phyloP scores from a whole-genome alignment of 768 basidiomycete species.

The Tricholoma sp. region DNA sequence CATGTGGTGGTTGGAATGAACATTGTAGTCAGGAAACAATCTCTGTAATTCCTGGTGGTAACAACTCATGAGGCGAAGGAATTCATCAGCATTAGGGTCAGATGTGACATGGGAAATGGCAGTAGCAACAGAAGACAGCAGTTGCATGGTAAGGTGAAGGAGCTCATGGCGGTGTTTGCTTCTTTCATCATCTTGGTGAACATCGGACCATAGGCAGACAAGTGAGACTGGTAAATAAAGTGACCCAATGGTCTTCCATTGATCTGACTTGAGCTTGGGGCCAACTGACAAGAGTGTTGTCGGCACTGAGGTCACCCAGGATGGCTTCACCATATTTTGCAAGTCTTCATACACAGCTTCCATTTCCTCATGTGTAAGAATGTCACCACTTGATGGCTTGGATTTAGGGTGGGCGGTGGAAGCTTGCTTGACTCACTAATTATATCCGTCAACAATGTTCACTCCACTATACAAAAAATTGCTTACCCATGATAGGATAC shows the following conservation, averaged over 20 bases:
- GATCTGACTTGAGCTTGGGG: conserved; percentile 28
- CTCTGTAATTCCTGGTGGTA: conserved; percentile 15
- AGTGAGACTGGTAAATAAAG: conserved; percentile 34
- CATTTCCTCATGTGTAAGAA: conserved; percentile 8
- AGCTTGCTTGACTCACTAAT: not conserved
- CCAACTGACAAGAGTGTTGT: conserved; percentile 16
- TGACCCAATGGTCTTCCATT: too few relatives aligned
- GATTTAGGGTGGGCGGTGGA: not conserved
- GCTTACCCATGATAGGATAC: too few relatives aligned
- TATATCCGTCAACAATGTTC: not conserved
- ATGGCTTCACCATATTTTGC: conserved; percentile 16
- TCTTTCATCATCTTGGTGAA: not conserved
- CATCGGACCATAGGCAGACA: conserved; percentile 28
- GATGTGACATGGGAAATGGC: conserved; percentile 15
- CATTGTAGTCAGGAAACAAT: conserved; percentile 5
- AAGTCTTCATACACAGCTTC: not conserved
- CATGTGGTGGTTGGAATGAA: too few relatives aligned
- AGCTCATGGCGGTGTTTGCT: conserved; percentile 14
- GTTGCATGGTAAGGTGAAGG: conserved; percentile 24
- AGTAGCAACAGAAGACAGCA: conserved; percentile 28
- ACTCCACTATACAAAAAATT: not conserved
- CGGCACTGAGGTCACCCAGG: conserved; percentile 22
- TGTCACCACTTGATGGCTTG: not conserved
- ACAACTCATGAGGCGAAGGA: conserved; percentile 5
- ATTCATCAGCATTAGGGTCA: not conserved